Evolutionary conservation across 805 yeast genomes (phyloP).

Genomic region (Pichia phayaonensis): DNA sequence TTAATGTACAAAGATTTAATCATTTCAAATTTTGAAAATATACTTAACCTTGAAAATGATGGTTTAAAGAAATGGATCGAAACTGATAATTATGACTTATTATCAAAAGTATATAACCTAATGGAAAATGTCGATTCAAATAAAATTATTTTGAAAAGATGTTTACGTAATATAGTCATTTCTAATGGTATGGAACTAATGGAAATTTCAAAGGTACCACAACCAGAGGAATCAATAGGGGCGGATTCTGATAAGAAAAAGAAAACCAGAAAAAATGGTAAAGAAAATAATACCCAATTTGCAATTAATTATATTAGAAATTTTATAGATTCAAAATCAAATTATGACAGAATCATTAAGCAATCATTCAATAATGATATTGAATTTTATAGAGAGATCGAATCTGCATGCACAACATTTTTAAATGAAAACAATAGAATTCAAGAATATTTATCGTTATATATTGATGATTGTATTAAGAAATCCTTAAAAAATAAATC

Average conservation of each 20-base stretch:
- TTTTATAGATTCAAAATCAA: conserved; percentile 43
- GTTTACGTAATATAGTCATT: conserved; percentile 40
- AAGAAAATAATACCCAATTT: conserved; percentile 37
- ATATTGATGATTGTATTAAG: conserved; percentile 49
- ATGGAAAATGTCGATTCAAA: conserved; percentile 47
- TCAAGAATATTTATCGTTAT: conserved; percentile 50
- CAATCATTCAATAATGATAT: conserved; percentile 43
- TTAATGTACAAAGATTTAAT: conserved; percentile 56
- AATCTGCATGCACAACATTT: conserved; percentile 53
- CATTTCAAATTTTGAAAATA: conserved; percentile 45
- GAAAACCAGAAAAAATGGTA: conserved; percentile 13
- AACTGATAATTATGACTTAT: conserved; percentile 36
- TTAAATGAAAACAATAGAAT: conserved; percentile 40
- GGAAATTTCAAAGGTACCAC: conserved; percentile 17
- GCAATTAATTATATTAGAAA: conserved; percentile 66
- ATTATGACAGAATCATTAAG: conserved; percentile 41
- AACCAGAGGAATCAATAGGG: conserved; percentile 5
- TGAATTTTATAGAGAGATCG: conserved; percentile 45
- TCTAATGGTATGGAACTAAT: conserved; percentile 37
- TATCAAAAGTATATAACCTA: conserved; percentile 42
- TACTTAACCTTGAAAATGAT: conserved; percentile 43
- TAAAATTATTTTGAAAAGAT: conserved; percentile 39
- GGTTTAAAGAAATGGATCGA: conserved; percentile 55
- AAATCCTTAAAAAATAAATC: conserved; percentile 40
- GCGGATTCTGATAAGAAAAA: conserved; percentile 16